A percentile compares a stretch with the other conserved stretches of the same genome.
These are phyloP conservation scores for Arabidopsis hybrid DNA, from an alignment of 441 rosid genomes.

Conservation along the genomic window DNA sequence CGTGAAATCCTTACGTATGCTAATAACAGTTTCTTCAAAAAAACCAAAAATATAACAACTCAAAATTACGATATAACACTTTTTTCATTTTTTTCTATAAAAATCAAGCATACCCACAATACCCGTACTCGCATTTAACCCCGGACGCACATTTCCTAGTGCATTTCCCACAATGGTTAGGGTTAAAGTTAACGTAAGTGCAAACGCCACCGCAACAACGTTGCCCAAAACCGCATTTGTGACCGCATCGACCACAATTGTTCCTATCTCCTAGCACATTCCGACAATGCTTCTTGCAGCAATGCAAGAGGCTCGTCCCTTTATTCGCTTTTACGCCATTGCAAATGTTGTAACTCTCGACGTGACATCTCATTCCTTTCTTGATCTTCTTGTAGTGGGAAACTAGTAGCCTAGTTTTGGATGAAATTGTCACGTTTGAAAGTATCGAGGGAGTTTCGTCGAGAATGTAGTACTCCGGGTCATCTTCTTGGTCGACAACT, in stretches of 20 bases:
- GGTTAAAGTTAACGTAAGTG: constrained; percentile 44
- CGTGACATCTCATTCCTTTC: constrained; percentile 61
- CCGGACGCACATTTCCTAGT: constrained; percentile 53
- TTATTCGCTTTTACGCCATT: constrained; percentile 68
- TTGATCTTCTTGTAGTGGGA: constrained; percentile 45
- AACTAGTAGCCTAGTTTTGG: constrained; percentile 58
- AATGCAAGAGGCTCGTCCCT: constrained; percentile 62
- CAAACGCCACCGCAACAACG: constrained; percentile 70
- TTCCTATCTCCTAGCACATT: constrained; percentile 66
- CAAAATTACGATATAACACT: constrained; percentile 22
- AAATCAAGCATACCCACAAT: constrained; percentile 74
- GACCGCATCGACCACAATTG: constrained; percentile 70
- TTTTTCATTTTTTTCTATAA: background rate
- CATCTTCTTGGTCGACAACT: constrained; percentile 41
- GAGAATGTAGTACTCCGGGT: constrained; percentile 53
- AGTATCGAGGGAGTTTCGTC: constrained; percentile 50
- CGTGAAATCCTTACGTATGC: background rate
- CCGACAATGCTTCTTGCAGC: constrained; percentile 84
- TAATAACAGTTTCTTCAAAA: background rate
- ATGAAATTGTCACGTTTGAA: constrained; percentile 35
- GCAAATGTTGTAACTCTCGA: constrained; percentile 52
- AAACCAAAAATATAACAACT: constrained; percentile 8
- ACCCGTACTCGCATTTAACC: constrained; percentile 61
- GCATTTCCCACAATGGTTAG: constrained; percentile 73
- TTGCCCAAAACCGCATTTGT: constrained; percentile 59